Evolutionary conservation across 805 yeast genomes (phyloP), one percentile per base, ranked within the genome.

Genomic region (Ogataea pilisensis): DNA sequence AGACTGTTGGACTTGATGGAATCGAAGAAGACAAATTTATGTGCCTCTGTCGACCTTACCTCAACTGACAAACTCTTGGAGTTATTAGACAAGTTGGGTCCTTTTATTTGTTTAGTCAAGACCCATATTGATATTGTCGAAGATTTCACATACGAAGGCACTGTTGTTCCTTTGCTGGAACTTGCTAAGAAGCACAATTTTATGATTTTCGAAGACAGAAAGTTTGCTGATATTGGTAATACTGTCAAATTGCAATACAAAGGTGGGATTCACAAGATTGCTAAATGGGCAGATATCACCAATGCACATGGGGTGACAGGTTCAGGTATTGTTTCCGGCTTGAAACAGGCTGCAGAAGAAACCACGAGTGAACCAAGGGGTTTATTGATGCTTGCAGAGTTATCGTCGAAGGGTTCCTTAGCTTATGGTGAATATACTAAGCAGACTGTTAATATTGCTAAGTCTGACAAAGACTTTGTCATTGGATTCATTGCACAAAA

Each of bases 291-390:
- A 0, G 96, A 93, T 58, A 89, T 93, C 51, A 91, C 98, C 27
- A 93, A 93, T 63, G 98, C 98, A 0, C 99, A 93, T 57, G 95
- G 97, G 43, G 90, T 93, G 25, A 91, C 98, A 2, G 99, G 99
- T 18, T 80, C 83, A 0, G 97, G 98, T 11, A 85, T 93, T 41
- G 95, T 93, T 6, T 70, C 77, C 33, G 99, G 99, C 0, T 73
- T 93, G 52, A 84, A 82, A 51, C 84, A 81, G 54, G 96, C 93
- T 3, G 82, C 82, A 1, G 78, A 78, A 49, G 82, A 83, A 45
- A 75, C 87, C 8, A 76, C 83, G 3, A 45, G 53, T 20, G 93
- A 88, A 55, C 89, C 95, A 49, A 72, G 98, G 53, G 99, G 97
- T 2, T 73, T 93, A 44, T 65, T 93, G 47, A 88, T 93, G 95